A percentile compares a stretch with the other conserved stretches of the same genome.
Evolutionary conservation across 2,329 filamentous ascomycete genomes (phyloP).

Genomic region (Sarocladium brachiariae): DNA sequence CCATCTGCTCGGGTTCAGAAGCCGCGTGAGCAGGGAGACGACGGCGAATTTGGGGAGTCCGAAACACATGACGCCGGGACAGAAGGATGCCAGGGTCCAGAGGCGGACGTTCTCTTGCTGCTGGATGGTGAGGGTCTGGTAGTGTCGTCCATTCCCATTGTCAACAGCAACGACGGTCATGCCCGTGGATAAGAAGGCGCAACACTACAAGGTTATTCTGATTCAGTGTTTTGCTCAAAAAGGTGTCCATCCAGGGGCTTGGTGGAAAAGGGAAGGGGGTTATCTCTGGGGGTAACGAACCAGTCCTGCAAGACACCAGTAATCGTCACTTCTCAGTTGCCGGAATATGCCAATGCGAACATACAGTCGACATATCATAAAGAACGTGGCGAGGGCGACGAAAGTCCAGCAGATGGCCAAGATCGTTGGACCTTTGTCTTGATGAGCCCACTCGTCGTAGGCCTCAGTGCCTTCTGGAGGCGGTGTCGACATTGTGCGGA

Average conservation of each 20-base stretch:
- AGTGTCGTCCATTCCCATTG: slow-evolving; percentile 33
- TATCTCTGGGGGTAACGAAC: neutral
- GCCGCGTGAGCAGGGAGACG: slow-evolving; percentile 28
- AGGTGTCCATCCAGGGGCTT: neutral
- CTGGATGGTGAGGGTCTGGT: slow-evolving; percentile 20
- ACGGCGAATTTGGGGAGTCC: slow-evolving; percentile 35
- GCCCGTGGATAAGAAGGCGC: slow-evolving; percentile 26
- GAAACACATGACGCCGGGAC: slow-evolving; percentile 31
- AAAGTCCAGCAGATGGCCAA: slow-evolving; percentile 15
- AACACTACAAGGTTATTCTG: slow-evolving; percentile 18
- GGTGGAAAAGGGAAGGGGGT: no score
- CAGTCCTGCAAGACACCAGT: slow-evolving; percentile 11
- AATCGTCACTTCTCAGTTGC: slow-evolving; percentile 15
- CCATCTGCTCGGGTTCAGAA: slow-evolving; percentile 28
- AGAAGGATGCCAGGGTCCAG: slow-evolving; percentile 30
- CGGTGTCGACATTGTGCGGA: slow-evolving; percentile 14
- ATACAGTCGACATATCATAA: slow-evolving; percentile 14
- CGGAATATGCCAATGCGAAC: slow-evolving; percentile 13
- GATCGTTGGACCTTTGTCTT: slow-evolving; percentile 16
- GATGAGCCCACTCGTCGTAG: slow-evolving; percentile 10
- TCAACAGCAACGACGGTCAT: slow-evolving; percentile 27
- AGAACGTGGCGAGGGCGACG: slow-evolving; percentile 13
- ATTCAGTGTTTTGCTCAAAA: no score
- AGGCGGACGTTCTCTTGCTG: slow-evolving; percentile 25
- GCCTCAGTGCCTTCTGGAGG: slow-evolving; percentile 13